These are phyloP conservation scores for Aspergillus floridensis DNA, from an alignment of 2,329 filamentous ascomycete species.

Conservation along the genomic window DNA sequence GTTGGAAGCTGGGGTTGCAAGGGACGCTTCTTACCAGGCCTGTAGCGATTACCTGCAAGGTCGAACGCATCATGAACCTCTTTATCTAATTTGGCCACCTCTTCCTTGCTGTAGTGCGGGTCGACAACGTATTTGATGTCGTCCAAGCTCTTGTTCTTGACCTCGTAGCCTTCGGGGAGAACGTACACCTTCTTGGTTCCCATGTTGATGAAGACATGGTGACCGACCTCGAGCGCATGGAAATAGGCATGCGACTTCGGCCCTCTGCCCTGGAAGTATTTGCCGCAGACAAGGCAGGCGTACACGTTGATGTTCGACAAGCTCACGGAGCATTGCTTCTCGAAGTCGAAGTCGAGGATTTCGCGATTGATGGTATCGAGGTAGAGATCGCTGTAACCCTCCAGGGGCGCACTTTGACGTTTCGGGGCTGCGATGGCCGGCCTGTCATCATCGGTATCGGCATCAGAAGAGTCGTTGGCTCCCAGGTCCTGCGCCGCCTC, in stretches of 20 bases:
- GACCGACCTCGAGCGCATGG: constrained; percentile 88
- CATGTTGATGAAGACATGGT: constrained; percentile 99
- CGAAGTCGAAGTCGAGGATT: constrained; percentile 96
- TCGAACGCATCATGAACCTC: constrained; percentile 64
- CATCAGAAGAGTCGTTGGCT: constrained; percentile 29
- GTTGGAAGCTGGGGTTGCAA: not conserved
- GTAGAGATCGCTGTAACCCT: constrained; percentile 92
- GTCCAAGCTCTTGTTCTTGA: constrained; percentile 88
- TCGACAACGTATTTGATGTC: constrained; percentile 98
- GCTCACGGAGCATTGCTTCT: constrained; percentile 94
- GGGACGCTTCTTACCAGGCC: constrained; percentile 56
- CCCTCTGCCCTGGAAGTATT: constrained; percentile 92
- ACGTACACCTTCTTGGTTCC: constrained; percentile 53
- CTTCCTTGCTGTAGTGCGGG: constrained; percentile 74
- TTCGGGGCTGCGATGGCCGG: constrained; percentile 39
- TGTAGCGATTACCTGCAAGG: constrained; percentile 78
- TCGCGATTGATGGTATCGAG: constrained; percentile 94
- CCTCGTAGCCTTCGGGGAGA: constrained; percentile 93
- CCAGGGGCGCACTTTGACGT: constrained; percentile 74
- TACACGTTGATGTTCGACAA: constrained; percentile 99
- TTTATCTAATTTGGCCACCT: constrained; percentile 77
- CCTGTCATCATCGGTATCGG: constrained; percentile 40
- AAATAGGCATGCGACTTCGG: constrained; percentile 96
- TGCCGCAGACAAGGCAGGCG: constrained; percentile 94
- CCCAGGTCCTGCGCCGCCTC: constrained; percentile 30